Evolutionary conservation across 2,329 filamentous ascomycete genomes (phyloP).

Genomic region (Aureobasidium sp.): DNA sequence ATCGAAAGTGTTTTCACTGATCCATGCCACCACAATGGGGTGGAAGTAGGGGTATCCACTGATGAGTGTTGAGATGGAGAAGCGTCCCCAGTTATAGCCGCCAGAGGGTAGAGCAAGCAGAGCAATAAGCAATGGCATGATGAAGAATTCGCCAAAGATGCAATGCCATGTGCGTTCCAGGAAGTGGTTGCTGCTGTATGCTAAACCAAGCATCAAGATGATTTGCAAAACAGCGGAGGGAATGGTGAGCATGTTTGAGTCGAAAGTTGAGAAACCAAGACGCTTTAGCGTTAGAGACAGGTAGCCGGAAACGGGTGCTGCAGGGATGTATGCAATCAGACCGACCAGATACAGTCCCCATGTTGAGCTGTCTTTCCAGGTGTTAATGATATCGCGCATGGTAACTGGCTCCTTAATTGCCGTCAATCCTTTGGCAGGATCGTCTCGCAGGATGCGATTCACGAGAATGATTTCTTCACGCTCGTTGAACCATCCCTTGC

Average conservation of each 20-base stretch:
- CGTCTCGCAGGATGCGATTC: slow-evolving; percentile 16
- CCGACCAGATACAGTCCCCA: slow-evolving; percentile 32
- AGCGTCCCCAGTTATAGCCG: slow-evolving; percentile 44
- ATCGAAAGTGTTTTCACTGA: slow-evolving; percentile 42
- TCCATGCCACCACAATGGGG: slow-evolving; percentile 44
- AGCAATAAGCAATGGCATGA: slow-evolving; percentile 43
- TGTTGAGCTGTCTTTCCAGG: slow-evolving; percentile 5
- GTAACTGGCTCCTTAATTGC: slow-evolving; percentile 8
- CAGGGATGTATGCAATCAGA: slow-evolving; percentile 45
- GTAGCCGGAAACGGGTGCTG: slow-evolving; percentile 42
- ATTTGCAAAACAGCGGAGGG: slow-evolving; percentile 28
- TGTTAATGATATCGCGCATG: slow-evolving; percentile 9
- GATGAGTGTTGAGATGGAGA: slow-evolving; percentile 10
- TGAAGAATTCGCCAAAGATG: slow-evolving; percentile 45
- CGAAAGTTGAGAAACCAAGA: slow-evolving; percentile 40
- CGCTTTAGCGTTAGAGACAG: slow-evolving; percentile 50
- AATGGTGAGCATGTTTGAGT: slow-evolving; percentile 15
- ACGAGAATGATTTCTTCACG: slow-evolving; percentile 24
- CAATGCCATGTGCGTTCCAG: slow-evolving; percentile 47
- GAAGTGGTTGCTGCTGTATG: slow-evolving; percentile 47
- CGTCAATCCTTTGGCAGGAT: slow-evolving; percentile 14
- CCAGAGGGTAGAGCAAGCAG: slow-evolving; percentile 41
- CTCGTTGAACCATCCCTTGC: slow-evolving; percentile 21
- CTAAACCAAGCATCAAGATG: slow-evolving; percentile 45
- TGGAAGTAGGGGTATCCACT: slow-evolving; percentile 45